Evolutionary conservation across 805 yeast genomes (phyloP), one percentile per base, ranked within the genome.

Genomic region (Candida rishiriensis): DNA sequence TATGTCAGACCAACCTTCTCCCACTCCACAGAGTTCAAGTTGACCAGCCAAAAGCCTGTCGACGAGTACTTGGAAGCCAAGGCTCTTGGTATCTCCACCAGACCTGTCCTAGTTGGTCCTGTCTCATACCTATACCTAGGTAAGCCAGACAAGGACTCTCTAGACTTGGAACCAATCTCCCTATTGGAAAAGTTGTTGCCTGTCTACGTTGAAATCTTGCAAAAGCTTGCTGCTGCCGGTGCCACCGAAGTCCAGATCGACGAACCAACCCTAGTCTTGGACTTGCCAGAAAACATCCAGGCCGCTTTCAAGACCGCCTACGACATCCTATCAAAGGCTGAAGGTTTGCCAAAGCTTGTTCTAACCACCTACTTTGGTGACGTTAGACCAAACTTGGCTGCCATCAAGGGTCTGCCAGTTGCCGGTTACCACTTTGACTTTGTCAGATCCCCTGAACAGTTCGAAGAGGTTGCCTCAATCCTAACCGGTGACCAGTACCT

Each of bases 1-100:
- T 93, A 93, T 72, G 98, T 93, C 65, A 88, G 99, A 80, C 99
- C 99, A 72, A 93, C 99, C 58, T 90, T 93, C 79, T 86, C 96
- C 46, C 83, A 89, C 79, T 79, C 88, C 59, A 91, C 97, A 54
- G 83, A 83, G 65, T 93, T 93, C 87, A 90, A 93, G 79, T 85
- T 93, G 71, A 88, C 85, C 72, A 95, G 96, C 65, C 76, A 83
- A 63, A 93, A 93, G 79, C 98, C 99, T 64, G 93, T 93, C 61
- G 96, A 84, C 64, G 97, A 93, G 80, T 93, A 76, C 78, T 81
- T 87, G 68, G 99, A 93, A 83, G 99, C 99, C 64, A 93, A 93
- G 83, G 95, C 72, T 51, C 81, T 87, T 62, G 99, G 98, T 65
- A 73, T 93, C 63, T 88, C 87, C 75, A 93, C 99, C 68, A 88